These are phyloP conservation scores for Westerdykella sp. DNA, from an alignment of 2,329 filamentous ascomycete genomes.

Conservation along the genomic window DNA sequence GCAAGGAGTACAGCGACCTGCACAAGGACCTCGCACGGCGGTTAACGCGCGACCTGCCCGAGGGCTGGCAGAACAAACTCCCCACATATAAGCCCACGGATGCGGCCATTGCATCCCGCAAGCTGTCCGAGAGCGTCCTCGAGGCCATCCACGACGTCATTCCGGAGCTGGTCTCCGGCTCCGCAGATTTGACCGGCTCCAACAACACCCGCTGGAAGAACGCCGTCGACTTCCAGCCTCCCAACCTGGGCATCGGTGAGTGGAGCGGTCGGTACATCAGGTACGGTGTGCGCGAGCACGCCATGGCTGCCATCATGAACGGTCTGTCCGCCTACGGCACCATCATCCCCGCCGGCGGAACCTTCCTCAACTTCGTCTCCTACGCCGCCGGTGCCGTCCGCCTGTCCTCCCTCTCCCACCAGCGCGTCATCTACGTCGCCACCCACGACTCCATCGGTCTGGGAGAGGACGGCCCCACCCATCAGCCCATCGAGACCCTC, in stretches of 20 bases:
- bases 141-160: conserved; percentile 75
- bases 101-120: conserved; percentile 80
- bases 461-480: conserved; percentile 95
- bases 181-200: conserved; percentile 94
- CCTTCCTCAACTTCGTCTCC: conserved; percentile 99
- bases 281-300: conserved; percentile 89
- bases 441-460: conserved; percentile 99
- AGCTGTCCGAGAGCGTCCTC: conserved; percentile 91
- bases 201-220: conserved; percentile 99
- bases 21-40: conserved; percentile 76
- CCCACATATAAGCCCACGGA: conserved; percentile 86
- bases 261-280: conserved; percentile 88
- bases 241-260: conserved; percentile 75
- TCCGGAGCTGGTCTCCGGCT: conserved; percentile 91
- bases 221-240: conserved; percentile 95
- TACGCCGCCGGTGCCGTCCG: conserved; percentile 94
- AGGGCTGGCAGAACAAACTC: conserved; percentile 92
- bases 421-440: conserved; percentile 89
- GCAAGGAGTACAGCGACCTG: conserved; percentile 67
- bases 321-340: conserved; percentile 93
- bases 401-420: conserved; percentile 83
- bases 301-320: conserved; percentile 89
- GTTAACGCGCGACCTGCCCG: conserved; percentile 74
- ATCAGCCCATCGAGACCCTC: conserved; percentile 98
- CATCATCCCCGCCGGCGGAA: conserved; percentile 87